Conservation (phyloP, 352 stramenopile species). For the Bremia lactucae region DNA sequence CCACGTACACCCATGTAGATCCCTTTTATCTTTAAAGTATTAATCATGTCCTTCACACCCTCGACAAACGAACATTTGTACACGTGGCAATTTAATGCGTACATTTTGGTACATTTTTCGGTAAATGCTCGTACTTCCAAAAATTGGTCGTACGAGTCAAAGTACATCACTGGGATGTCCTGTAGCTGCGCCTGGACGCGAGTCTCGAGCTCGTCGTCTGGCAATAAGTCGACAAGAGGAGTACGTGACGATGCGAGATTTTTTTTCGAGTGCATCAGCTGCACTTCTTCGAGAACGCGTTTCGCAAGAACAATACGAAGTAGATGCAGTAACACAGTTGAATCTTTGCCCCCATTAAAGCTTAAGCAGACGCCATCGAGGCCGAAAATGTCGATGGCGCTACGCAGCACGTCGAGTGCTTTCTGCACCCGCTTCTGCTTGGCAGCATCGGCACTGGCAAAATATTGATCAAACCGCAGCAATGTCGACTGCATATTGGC, state of each 20-base stretch:
- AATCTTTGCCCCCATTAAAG: constrained; percentile 92
- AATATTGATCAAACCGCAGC: constrained; percentile 58
- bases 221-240: constrained; percentile 43
- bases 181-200: constrained; percentile 33
- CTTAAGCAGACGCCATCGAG: constrained; percentile 75
- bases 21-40: constrained; percentile 77
- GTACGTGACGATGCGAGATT: constrained; percentile 54
- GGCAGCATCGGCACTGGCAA: constrained; percentile 25
- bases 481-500: constrained; percentile 19
- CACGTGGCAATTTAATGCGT: constrained; percentile 51
- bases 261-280: constrained; percentile 14
- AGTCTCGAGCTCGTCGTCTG: constrained; percentile 38
- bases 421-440: constrained; percentile 48
- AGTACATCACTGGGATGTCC: constrained; percentile 89
- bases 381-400: constrained; percentile 72
- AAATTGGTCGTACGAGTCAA: constrained; percentile 93
- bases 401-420: constrained; percentile 62
- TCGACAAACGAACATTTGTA: constrained; percentile 88
- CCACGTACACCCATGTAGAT: constrained; percentile 86
- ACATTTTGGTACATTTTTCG: constrained; percentile 47
- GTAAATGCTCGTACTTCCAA: constrained; percentile 87
- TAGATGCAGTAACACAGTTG: constrained; percentile 85
- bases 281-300: constrained; percentile 38
- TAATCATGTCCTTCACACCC: constrained; percentile 86
- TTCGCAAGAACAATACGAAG: constrained; percentile 77